Conservation (phyloP, 805 yeast species). For the Wickerhamomyces bisporus region DNA sequence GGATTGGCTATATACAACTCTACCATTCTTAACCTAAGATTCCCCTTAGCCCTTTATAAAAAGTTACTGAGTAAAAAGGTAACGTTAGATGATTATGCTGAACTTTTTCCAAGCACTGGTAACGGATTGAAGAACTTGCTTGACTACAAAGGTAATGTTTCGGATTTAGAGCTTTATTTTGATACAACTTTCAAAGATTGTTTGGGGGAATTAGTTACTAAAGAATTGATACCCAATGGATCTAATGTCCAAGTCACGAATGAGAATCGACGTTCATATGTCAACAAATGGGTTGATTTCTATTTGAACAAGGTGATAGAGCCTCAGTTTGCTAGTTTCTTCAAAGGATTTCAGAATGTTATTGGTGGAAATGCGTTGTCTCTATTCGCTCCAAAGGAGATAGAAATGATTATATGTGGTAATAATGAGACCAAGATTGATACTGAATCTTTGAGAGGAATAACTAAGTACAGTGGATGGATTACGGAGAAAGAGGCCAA, state of each 20-base stretch:
- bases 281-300: conserved; percentile 56
- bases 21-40: conserved; percentile 71
- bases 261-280: conserved; percentile 55
- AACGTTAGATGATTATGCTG: conserved; percentile 57
- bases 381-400: conserved; percentile 74
- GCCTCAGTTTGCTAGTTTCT: conserved; percentile 52
- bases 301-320: conserved; percentile 52
- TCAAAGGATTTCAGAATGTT: conserved; percentile 67
- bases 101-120: conserved; percentile 66
- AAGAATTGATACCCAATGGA: conserved; percentile 59
- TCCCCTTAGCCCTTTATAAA: conserved; percentile 77
- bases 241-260: conserved; percentile 45
- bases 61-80: conserved; percentile 53
- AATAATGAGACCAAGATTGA: conserved; percentile 62
- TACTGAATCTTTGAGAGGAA: conserved; percentile 56
- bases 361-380: conserved; percentile 79
- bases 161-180: conserved; percentile 53
- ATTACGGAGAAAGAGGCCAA: conserved; percentile 32
- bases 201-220: conserved; percentile 37
- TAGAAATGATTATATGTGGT: conserved; percentile 76
- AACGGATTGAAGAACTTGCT: conserved; percentile 42
- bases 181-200: conserved; percentile 49
- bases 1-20: conserved; percentile 92
- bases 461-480: conserved; percentile 75
- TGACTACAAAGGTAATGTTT: conserved; percentile 39